Percentiles rank a stretch among this genome's conserved stretches.
phyloP scores from a whole-genome alignment of 768 basidiomycete genomes.

The Daedaleopsis nitida region DNA sequence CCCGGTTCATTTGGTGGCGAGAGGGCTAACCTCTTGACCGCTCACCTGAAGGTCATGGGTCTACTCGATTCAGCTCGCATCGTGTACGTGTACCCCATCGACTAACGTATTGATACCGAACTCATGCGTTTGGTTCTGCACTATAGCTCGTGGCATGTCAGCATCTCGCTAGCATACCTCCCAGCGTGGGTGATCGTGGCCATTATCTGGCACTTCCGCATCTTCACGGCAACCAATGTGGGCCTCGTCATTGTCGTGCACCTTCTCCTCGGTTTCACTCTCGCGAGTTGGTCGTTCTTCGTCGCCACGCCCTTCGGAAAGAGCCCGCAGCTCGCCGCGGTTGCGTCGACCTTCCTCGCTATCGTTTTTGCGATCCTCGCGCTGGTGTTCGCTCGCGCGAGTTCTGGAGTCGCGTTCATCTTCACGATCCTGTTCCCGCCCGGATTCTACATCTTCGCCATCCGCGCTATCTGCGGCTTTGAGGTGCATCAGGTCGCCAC shows the following conservation, averaged over 20 bases:
- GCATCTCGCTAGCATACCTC: constrained; percentile 66
- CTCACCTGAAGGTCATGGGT: constrained; percentile 83
- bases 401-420: constrained; percentile 52
- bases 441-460: constrained; percentile 72
- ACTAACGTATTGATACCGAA: too few species aligned
- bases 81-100: constrained; percentile 39
- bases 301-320: constrained; percentile 70
- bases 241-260: constrained; percentile 66
- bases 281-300: constrained; percentile 76
- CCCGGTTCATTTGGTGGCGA: constrained; percentile 72
- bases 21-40: constrained; percentile 62
- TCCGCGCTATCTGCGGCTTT: constrained; percentile 66
- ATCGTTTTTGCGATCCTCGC: constrained; percentile 71
- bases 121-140: too few species aligned
- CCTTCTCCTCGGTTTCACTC: constrained; percentile 63
- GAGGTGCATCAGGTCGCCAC: constrained; percentile 61
- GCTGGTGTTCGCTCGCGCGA: constrained; percentile 45
- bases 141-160: constrained; percentile 63
- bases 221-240: constrained; percentile 63
- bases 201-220: constrained; percentile 63
- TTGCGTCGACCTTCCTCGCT: constrained; percentile 63
- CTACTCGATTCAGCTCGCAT: constrained; percentile 70
- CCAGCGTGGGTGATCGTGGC: constrained; percentile 76
- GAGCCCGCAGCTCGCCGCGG: constrained; percentile 71
- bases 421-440: constrained; percentile 77